Evolutionary conservation across 164 flowering plant genomes (phyloP).

Genomic region (Amborella trichopoda): DNA sequence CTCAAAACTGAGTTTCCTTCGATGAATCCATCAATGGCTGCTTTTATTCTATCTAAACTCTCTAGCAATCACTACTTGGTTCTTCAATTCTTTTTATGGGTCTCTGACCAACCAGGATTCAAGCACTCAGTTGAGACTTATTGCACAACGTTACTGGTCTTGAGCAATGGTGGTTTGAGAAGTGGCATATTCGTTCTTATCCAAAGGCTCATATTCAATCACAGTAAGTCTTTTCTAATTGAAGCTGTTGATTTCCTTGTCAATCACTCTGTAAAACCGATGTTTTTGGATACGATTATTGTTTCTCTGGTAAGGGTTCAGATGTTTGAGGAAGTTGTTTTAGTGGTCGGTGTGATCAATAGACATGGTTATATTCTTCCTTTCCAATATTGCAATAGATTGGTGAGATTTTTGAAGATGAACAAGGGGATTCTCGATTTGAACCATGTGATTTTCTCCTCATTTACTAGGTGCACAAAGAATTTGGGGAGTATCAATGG

Average conservation of each 20-base stretch:
- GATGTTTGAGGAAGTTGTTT: conserved; percentile 2
- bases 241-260: not conserved
- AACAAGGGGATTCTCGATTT: not conserved
- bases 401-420: not conserved
- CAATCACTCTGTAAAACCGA: not conserved
- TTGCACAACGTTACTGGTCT: not conserved
- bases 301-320: not conserved
- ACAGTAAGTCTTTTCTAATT: not conserved
- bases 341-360: not conserved
- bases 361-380: not conserved
- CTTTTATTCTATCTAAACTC: not conserved
- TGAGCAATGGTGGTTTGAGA: not conserved
- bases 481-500: too few relatives aligned
- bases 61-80: not conserved
- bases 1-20: not conserved
- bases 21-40: not conserved
- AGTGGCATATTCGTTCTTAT: not conserved
- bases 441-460: not conserved
- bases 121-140: not conserved
- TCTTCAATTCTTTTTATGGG: not conserved
- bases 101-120: not conserved
- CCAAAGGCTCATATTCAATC: not conserved
- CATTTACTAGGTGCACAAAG: not conserved
- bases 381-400: conserved; percentile 1
- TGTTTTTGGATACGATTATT: not conserved